Evolutionary conservation across 2,329 filamentous ascomycete genomes (phyloP).

Genomic region (Xylariaceae sp.): DNA sequence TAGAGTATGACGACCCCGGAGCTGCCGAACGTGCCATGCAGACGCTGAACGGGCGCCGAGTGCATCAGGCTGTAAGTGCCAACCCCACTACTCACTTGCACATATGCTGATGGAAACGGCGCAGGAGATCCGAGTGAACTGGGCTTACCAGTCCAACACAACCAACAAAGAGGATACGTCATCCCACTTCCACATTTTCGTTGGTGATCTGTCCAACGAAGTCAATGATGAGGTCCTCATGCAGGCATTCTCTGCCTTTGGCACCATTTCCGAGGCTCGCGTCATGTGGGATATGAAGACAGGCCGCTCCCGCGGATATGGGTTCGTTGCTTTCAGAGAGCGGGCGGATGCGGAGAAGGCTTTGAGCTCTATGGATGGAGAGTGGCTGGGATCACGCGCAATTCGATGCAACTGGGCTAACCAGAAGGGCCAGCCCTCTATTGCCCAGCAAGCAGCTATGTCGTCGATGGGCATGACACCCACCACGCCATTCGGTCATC

Average conservation of each 20-base stretch:
- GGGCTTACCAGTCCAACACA: constrained; percentile 97
- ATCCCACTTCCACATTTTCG: constrained; percentile 98
- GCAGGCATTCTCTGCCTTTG: constrained; percentile 94
- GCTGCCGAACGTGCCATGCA: constrained; percentile 96
- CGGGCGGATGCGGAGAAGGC: constrained; percentile 93
- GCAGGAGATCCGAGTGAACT: constrained; percentile 98
- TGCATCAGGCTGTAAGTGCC: constrained; percentile 82
- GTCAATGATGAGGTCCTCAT: constrained; percentile 94
- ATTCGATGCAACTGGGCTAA: constrained; percentile 99
- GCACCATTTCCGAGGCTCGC: constrained; percentile 91
- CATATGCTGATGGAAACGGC: constrained; percentile 1
- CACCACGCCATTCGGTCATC: constrained; percentile 91
- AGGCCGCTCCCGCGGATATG: constrained; percentile 92
- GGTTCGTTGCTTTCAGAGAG: constrained; percentile 93
- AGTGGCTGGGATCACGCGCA: constrained; percentile 96
- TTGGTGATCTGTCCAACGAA: constrained; percentile 95
- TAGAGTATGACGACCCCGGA: constrained; percentile 97
- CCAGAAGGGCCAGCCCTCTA: constrained; percentile 98
- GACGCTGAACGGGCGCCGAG: constrained; percentile 89
- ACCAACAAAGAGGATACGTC: constrained; percentile 95
- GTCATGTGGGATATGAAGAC: constrained; percentile 99
- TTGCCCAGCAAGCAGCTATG: constrained; percentile 97
- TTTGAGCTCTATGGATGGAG: constrained; percentile 95
- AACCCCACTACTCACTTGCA: no score
- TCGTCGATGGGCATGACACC: constrained; percentile 97